Conservation (phyloP, 345 rosid genomes). For the rapeseed (Brassica napus) region Da-Ae NC_063434.1:5444001-5444500, state of each 20-base stretch:
- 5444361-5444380: conserved; percentile 91
- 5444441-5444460: conserved; percentile 88
- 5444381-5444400: conserved; percentile 74
- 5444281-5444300: background rate
- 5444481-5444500: conserved; percentile 81
- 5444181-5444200: conserved; percentile 84
- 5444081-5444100: conserved; percentile 87
- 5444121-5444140: background rate
- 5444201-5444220: conserved; percentile 91
- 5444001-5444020: conserved; percentile 66
- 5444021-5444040: conserved; percentile 76
- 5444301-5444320: background rate
- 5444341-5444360: conserved; percentile 92
- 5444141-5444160: background rate
- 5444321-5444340: conserved; percentile 51
- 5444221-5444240: conserved; percentile 95
- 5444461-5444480: conserved; percentile 99
- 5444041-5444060: conserved; percentile 77
- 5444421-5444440: conserved; percentile 82
- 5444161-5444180: conserved; percentile 48
- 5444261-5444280: conserved; percentile 32
- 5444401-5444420: conserved; percentile 95
- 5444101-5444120: background rate
- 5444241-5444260: conserved; percentile 98
- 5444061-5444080: conserved; percentile 93